Base-by-base conservation (phyloP, 176 grass and related monocot species). In the Echinochloa phyllopogon region DNA sequence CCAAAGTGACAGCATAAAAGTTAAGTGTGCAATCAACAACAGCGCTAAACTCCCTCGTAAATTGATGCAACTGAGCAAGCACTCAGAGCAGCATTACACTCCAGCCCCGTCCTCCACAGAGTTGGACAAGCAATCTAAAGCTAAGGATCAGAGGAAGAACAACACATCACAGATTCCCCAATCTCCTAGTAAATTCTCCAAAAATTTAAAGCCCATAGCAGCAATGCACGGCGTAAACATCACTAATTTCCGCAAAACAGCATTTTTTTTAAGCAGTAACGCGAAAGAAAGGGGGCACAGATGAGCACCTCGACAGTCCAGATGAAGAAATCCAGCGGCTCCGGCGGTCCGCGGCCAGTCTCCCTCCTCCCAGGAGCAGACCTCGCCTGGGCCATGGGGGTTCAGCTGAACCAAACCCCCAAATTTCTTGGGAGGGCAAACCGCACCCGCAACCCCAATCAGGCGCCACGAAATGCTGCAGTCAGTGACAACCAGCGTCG, bases 251-350 rank as follows among this genome's bases (percentile, higher is more conserved):
- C 2, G 13, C 12, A 61, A 45, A 56, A 82, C 1, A 66, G 23
- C 55, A 78, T 25, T 27, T 51, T 27, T 51, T 52, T 39, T 4
- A 17, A 76, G 40, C 53, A 16, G 50, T 3, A 49, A 23, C 65
- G 45, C 12, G 74, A 56, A 74, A 42, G 40, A 64, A 42, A 6
- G 15, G 52, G 40, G 21, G 68, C 13, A 4, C 13, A 80, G 43
- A 79, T 52, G 47, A 62, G 52, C 33, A 94, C 92, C 88, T 94
- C 88, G 38, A 94, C 86, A 40, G 92, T 94, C 92, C 92, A 94
- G 52, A 93, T 90, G 91, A 93, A 93, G 82, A 93, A 88, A 90
- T 93, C 88, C 61, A 90, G 74, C 51, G 91, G 88, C 55, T 93
- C 88, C 21, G 91, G 91, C 39, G 88, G 85, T 61, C 82, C 88